Evolutionary conservation across 2,329 filamentous ascomycete genomes (phyloP).

Genomic region (Colletotrichum salicis): DNA sequence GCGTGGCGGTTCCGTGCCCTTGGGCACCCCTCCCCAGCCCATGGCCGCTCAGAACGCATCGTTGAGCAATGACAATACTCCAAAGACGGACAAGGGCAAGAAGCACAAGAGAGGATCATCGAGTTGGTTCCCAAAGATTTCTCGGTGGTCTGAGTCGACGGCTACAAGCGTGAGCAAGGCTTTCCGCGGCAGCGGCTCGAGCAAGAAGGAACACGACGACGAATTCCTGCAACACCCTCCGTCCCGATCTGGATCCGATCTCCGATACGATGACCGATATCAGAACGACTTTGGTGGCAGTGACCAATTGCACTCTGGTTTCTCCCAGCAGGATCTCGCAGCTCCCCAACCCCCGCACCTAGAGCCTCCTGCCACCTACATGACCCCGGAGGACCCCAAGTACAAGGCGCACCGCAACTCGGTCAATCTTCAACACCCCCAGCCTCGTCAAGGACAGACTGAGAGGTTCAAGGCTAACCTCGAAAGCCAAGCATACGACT

Average conservation of each 20-base stretch:
- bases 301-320: constrained; percentile 69
- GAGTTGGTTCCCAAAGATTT: constrained; percentile 87
- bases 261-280: constrained; percentile 73
- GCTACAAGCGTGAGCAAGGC: constrained; percentile 85
- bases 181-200: constrained; percentile 73
- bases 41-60: constrained; percentile 51
- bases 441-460: constrained; percentile 78
- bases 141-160: constrained; percentile 97
- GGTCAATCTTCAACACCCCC: constrained; percentile 81
- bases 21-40: constrained; percentile 69
- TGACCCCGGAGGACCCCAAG: constrained; percentile 76
- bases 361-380: constrained; percentile 62
- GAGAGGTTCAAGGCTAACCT: constrained; percentile 79
- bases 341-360: constrained; percentile 34
- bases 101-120: constrained; percentile 90
- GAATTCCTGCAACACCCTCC: constrained; percentile 66
- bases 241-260: constrained; percentile 83
- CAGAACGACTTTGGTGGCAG: constrained; percentile 66
- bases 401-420: constrained; percentile 86
- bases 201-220: constrained; percentile 68
- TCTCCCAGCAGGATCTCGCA: constrained; percentile 62
- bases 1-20: constrained; percentile 64
- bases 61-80: constrained; percentile 84
- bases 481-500: constrained; percentile 78
- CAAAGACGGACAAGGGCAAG: constrained; percentile 78